Percentiles rank a stretch among this genome's conserved stretches.
phyloP scores from a whole-genome alignment of 2,329 filamentous ascomycete species.

The Cladophialophora chaetospira region DNA sequence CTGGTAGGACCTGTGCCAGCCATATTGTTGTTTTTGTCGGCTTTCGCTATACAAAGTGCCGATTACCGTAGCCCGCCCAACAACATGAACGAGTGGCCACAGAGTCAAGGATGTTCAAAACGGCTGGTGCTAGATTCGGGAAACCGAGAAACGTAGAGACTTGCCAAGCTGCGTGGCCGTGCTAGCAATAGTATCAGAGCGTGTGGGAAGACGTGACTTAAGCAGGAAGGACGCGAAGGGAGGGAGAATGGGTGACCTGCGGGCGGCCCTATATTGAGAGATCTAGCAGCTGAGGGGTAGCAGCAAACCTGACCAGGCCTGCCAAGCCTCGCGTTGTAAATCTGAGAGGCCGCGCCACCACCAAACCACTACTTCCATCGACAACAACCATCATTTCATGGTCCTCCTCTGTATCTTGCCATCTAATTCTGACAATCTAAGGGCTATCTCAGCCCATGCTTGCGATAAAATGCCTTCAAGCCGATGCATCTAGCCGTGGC shows the following conservation, averaged over 20 bases:
- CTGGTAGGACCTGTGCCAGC: not conserved
- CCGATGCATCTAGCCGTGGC: constrained; percentile 17
- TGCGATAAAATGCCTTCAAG: constrained; percentile 5
- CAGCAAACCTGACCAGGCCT: no score
- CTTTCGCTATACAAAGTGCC: not conserved
- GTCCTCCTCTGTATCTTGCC: constrained; percentile 1
- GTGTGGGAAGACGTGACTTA: no score
- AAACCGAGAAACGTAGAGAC: no score
- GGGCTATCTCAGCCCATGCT: constrained; percentile 16
- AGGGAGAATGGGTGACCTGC: no score
- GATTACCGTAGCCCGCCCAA: not conserved
- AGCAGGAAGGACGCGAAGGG: no score
- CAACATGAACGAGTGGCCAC: not conserved
- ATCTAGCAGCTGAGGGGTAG: no score
- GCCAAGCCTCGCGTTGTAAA: no score
- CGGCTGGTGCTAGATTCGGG: no score
- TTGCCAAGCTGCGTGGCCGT: not conserved
- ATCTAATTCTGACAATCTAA: constrained; percentile 14
- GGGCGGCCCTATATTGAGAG: no score
- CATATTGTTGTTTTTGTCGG: not conserved
- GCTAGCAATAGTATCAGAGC: not conserved
- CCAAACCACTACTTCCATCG: not conserved
- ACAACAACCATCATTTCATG: constrained; percentile 8
- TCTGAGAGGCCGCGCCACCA: not conserved
- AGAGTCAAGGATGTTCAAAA: no score